Base-by-base conservation (phyloP, 129 eudicot genomes). In the Escallonia rubra region DNA sequence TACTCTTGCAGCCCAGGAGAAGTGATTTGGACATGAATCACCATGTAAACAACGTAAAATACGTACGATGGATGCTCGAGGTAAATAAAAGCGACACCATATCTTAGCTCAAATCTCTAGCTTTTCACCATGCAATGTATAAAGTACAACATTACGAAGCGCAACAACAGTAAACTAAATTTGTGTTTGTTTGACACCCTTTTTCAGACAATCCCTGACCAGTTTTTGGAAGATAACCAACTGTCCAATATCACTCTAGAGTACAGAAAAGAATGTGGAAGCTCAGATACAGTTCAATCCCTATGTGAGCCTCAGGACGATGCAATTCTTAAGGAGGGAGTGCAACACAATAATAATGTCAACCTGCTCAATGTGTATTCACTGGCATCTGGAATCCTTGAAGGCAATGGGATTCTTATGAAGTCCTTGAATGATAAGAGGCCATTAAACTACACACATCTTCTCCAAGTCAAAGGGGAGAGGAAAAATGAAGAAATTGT, bases 11-110 rank as follows among this genome's bases (percentile, higher is more conserved):
- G 96, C 91, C 96, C 45, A 80, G 79, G 80, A 76, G 98, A 76
- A 83, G 88, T 67, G 98, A 92, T 71, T 78, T 92, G 86, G 98
- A 92, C 84, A 82, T 86, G 91, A 92, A 92, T 79, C 85, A 86
- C 49, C 98, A 92, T 44, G 98, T 92, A 23, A 92, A 92, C 81
- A 86, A 92, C 45, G 98, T 86, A 39, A 92, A 92, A 65, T 92
- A 88, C 61, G 83, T 89, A 2, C 71, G 89, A 49, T 92, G 98
- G 98, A 89, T 92, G 87, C 91, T 92, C 2, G 98, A 92, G 96
- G 98, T 92, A 83, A 74, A 59, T 6, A 13, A 38, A 7, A n/a
- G 10, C 14, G 3, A 11, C 12, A 42, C 14, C 13, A 53, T 1
- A 54, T 57, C 42, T 65, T 10, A 14, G 3, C 49, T 15, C 60